Percentiles rank a stretch among this genome's conserved stretches.
Conservation (phyloP, 768 basidiomycete genomes). For the Phaeotremella fagi region DNA sequence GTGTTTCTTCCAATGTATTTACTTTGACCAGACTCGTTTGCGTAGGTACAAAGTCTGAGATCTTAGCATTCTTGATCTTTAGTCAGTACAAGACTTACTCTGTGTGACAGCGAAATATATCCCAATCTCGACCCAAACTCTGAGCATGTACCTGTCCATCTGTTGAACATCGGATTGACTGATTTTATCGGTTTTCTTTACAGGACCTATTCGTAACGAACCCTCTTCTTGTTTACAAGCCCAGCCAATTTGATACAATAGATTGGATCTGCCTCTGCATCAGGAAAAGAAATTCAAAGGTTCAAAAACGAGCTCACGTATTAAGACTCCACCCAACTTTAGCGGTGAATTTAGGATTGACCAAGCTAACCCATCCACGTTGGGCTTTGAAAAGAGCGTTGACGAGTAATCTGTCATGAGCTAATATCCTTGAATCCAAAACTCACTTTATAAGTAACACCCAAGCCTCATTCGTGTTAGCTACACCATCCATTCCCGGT, state of each 20-base stretch:
- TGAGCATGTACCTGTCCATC: slow-evolving; percentile 39
- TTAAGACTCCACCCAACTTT: slow-evolving; percentile 20
- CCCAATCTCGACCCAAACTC: slow-evolving; percentile 36
- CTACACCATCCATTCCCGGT: slow-evolving; percentile 8
- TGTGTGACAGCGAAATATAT: slow-evolving; percentile 17
- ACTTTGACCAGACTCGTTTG: background rate
- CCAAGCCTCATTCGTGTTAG: slow-evolving; percentile 33
- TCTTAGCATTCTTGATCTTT: too few relatives aligned
- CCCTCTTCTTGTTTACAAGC: slow-evolving; percentile 32
- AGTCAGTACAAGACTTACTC: slow-evolving; percentile 19
- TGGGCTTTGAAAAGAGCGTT: slow-evolving; percentile 40
- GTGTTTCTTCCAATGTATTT: slow-evolving; percentile 6
- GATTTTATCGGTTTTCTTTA: slow-evolving; percentile 4
- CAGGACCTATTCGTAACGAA: slow-evolving; percentile 29
- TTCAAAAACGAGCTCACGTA: slow-evolving; percentile 4
- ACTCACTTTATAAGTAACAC: slow-evolving; percentile 27
- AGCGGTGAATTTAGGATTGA: slow-evolving; percentile 22
- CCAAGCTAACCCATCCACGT: slow-evolving; percentile 34
- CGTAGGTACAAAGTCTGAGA: too few relatives aligned
- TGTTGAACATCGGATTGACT: slow-evolving; percentile 9
- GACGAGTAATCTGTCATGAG: slow-evolving; percentile 17
- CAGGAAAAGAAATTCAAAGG: background rate
- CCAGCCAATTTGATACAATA: slow-evolving; percentile 36
- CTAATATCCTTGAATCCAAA: background rate
- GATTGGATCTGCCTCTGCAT: slow-evolving; percentile 2